phyloP scores from a whole-genome alignment of 371 early-diverging fungal genomes.

The Mycotypha africana region DNA sequence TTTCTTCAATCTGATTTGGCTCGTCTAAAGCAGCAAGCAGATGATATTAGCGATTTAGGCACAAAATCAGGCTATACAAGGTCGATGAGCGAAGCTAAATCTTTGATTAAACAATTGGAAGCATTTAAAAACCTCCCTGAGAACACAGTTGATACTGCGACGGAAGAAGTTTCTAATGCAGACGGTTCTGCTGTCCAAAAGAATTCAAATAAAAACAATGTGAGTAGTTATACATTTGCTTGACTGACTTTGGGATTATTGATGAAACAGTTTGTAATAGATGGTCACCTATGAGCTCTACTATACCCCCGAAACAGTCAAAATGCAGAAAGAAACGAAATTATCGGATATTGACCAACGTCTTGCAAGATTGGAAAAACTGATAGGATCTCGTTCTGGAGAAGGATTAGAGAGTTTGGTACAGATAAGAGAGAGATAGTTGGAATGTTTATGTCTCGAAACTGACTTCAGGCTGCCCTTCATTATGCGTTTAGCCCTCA shows the following conservation, averaged over 20 bases:
- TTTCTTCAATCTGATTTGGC: slow-evolving; percentile 65
- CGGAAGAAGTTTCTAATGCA: slow-evolving; percentile 16
- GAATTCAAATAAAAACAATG: slow-evolving; percentile 31
- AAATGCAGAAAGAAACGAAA: slow-evolving; percentile 55
- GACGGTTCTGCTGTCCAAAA: too few species aligned
- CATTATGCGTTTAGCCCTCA: slow-evolving; percentile 22
- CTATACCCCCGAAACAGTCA: slow-evolving; percentile 66
- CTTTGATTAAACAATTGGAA: slow-evolving; percentile 60
- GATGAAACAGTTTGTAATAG: too few species aligned
- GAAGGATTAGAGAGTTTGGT: slow-evolving; percentile 48
- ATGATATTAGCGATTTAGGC: slow-evolving; percentile 17
- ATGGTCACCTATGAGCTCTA: slow-evolving; percentile 73
- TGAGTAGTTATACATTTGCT: slow-evolving; percentile 8
- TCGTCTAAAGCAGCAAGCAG: slow-evolving; percentile 48
- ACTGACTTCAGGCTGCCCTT: too few species aligned
- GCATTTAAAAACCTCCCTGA: slow-evolving; percentile 43
- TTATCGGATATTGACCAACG: slow-evolving; percentile 72
- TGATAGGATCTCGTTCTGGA: slow-evolving; percentile 69
- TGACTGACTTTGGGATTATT: too few species aligned
- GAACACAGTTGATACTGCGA: slow-evolving; percentile 4
- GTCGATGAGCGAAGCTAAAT: slow-evolving; percentile 49
- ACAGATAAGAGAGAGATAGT: too few species aligned
- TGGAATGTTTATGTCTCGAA: too few species aligned
- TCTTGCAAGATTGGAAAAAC: slow-evolving; percentile 70
- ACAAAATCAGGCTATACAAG: slow-evolving; percentile 23